phyloP scores from a whole-genome alignment of 306 rosid genomes.

The Ziziphus jujuba region DNA sequence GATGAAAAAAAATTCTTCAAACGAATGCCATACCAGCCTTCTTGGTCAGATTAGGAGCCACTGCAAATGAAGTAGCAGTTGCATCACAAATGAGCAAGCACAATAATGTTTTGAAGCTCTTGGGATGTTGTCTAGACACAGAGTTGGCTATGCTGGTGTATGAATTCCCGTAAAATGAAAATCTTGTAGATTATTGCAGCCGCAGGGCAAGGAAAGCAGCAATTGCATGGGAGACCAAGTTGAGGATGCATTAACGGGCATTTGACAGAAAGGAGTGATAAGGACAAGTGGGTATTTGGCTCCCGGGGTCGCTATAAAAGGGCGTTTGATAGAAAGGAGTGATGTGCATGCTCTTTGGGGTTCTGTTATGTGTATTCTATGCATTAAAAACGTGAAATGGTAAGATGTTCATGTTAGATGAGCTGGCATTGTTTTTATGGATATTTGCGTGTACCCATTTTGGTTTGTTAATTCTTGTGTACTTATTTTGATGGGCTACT shows the following conservation, averaged over 20 bases:
- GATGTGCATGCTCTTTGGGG: constrained; percentile 18
- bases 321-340: not conserved
- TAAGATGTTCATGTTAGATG: too few relatives aligned
- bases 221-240: not conserved
- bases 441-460: too few relatives aligned
- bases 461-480: too few relatives aligned
- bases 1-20: too few relatives aligned
- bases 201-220: not conserved
- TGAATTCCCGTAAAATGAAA: constrained; percentile 20
- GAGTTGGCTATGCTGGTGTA: constrained; percentile 14
- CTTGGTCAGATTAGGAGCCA: too few relatives aligned
- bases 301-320: not conserved
- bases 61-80: constrained; percentile 9
- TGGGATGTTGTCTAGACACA: constrained; percentile 18
- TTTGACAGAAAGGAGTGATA: not conserved
- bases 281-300: not conserved
- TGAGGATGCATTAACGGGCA: too few relatives aligned
- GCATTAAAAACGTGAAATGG: not conserved
- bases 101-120: constrained; percentile 24
- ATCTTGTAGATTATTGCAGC: not conserved
- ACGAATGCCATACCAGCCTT: too few relatives aligned
- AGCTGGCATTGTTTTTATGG: too few relatives aligned
- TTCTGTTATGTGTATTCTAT: not conserved
- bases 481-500: too few relatives aligned
- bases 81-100: constrained; percentile 23